Percentiles rank a stretch among this genome's conserved stretches.
These are phyloP conservation scores for Petunia secreta DNA, from an alignment of 257 asterid species.

Conservation along the genomic window DNA sequence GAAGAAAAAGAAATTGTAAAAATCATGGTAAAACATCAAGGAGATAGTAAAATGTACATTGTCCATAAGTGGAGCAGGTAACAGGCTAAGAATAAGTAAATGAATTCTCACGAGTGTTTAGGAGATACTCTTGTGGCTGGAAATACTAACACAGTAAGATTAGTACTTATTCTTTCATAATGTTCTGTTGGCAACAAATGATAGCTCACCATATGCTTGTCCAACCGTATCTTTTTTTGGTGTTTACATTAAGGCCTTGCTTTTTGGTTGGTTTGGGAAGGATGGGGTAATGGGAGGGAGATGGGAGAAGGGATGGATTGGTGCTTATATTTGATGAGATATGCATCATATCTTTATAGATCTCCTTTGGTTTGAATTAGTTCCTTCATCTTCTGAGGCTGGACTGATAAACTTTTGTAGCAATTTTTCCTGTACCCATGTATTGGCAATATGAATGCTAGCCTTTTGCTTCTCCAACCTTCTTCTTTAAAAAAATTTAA, in stretches of 20 bases:
- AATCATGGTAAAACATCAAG: not conserved
- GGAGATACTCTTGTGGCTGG: slow-evolving; percentile 8
- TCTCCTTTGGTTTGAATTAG: slow-evolving; percentile 7
- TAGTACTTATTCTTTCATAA: not conserved
- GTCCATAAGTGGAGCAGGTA: not conserved
- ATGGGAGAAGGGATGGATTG: not conserved
- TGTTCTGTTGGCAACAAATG: slow-evolving; percentile 1
- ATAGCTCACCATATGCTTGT: slow-evolving; percentile 1
- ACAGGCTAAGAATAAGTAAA: not conserved
- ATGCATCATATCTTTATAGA: not conserved
- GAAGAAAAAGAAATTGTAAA: not conserved
- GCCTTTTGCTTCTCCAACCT: not conserved
- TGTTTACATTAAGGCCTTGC: not conserved
- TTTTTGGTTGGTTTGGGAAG: not conserved
- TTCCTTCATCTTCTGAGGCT: not conserved
- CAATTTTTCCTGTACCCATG: not conserved
- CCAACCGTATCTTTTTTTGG: slow-evolving; percentile 14
- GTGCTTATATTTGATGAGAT: not conserved
- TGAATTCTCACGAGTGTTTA: not conserved
- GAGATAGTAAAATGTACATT: not conserved
- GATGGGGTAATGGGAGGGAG: not conserved
- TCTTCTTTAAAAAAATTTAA: not conserved
- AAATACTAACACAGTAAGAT: not conserved
- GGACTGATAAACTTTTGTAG: not conserved
- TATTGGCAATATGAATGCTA: not conserved